Conservation (phyloP, 139 green algal genomes). For the Chlorella vulgaris region DNA sequence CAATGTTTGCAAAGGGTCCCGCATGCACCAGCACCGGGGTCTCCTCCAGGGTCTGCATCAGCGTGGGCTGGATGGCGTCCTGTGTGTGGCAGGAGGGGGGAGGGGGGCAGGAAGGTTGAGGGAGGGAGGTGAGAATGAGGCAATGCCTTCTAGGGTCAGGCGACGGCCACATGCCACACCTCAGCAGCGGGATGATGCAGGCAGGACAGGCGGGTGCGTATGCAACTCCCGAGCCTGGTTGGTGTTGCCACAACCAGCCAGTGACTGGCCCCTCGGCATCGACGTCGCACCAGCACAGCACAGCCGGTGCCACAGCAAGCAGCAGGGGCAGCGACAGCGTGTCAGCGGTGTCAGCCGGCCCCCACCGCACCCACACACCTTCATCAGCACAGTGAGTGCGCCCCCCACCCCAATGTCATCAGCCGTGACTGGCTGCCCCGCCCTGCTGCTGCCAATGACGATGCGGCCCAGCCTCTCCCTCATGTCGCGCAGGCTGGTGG, state of each 20-base stretch:
- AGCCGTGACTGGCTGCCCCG: conserved; percentile 84
- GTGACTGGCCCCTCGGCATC: too few species aligned
- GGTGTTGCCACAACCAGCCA: too few species aligned
- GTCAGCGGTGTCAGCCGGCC: not conserved
- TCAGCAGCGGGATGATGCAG: not conserved
- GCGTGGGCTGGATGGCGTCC: conserved; percentile 94
- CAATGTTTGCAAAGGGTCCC: conserved; percentile 97
- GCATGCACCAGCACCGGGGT: conserved; percentile 96
- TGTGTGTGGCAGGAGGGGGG: not conserved
- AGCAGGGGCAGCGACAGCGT: too few species aligned
- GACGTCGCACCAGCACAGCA: too few species aligned
- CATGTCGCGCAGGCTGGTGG: conserved; percentile 89
- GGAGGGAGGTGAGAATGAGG: too few species aligned
- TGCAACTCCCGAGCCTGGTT: too few species aligned
- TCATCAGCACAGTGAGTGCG: conserved; percentile 97
- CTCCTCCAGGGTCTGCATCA: conserved; percentile 91
- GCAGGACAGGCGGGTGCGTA: too few species aligned
- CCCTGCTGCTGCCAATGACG: conserved; percentile 78
- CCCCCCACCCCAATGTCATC: conserved; percentile 97
- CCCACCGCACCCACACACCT: conserved; percentile 31
- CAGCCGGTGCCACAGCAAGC: too few species aligned
- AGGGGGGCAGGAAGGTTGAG: not conserved
- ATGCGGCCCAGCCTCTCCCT: conserved; percentile 89
- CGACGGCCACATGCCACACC: too few species aligned
- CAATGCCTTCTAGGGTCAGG: too few species aligned